phyloP scores from a whole-genome alignment of 208 protist genomes.

The Phytomonas serpens region DNA sequence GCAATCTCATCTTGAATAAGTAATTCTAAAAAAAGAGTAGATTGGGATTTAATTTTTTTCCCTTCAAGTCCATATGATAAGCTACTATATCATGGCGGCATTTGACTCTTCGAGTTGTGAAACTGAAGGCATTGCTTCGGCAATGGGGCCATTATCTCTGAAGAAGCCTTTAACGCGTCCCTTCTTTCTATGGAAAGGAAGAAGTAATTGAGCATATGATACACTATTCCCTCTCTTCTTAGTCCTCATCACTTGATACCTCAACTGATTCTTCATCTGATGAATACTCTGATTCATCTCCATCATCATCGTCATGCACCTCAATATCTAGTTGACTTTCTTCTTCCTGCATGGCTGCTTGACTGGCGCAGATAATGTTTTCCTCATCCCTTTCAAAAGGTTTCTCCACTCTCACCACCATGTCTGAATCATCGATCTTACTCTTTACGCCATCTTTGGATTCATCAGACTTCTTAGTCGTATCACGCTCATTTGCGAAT shows the following conservation, averaged over 20 bases:
- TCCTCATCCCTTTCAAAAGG: conserved; percentile 69
- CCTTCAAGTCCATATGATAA: background rate
- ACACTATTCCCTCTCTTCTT: background rate
- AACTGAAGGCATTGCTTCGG: background rate
- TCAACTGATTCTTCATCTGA: background rate
- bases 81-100: background rate
- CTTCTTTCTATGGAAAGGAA: conserved; percentile 1
- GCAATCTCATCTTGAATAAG: background rate
- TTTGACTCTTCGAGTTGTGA: background rate
- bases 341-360: conserved; percentile 38
- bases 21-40: background rate
- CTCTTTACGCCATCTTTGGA: background rate
- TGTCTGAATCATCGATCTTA: background rate
- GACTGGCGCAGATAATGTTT: conserved; percentile 66
- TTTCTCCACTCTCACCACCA: conserved; percentile 35
- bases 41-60: background rate
- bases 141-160: background rate
- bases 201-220: background rate
- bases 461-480: conserved; percentile 5
- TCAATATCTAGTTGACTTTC: conserved; percentile 75
- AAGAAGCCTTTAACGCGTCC: background rate
- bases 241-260: conserved; percentile 11
- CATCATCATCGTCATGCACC: conserved; percentile 45
- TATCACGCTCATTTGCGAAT: conserved; percentile 84
- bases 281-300: conserved; percentile 22